Percentiles rank a stretch among this genome's conserved stretches.
Conservation (phyloP, 495 filamentous ascomycete species). For the Penicillium soppii region DNA sequence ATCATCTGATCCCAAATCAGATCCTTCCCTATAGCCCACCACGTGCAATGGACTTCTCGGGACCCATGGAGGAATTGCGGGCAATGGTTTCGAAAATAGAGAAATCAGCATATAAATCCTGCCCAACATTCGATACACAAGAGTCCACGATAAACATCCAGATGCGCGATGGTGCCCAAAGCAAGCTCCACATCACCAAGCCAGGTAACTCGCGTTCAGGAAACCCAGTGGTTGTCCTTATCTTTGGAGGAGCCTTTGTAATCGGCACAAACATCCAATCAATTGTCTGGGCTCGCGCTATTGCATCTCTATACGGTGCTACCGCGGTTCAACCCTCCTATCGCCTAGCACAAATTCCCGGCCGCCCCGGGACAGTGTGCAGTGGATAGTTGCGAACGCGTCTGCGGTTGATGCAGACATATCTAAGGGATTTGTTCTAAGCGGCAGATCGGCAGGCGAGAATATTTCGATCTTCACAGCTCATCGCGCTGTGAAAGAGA, state of each 20-base stretch:
- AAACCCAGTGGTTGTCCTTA: constrained; percentile 41
- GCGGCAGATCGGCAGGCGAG: constrained; percentile 49
- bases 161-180: constrained; percentile 39
- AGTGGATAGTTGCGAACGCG: constrained; percentile 47
- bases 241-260: constrained; percentile 45
- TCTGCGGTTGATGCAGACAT: constrained; percentile 7
- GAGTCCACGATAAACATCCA: constrained; percentile 34
- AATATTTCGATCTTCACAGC: constrained; percentile 43
- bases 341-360: constrained; percentile 49
- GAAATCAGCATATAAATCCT: constrained; percentile 5
- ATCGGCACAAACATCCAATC: constrained; percentile 34
- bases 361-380: constrained; percentile 43
- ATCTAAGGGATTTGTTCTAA: constrained; percentile 47
- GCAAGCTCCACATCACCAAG: constrained; percentile 34
- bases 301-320: constrained; percentile 26
- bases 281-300: constrained; percentile 27
- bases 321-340: constrained; percentile 41
- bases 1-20: constrained; percentile 6
- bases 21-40: constrained; percentile 27
- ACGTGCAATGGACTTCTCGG: constrained; percentile 8
- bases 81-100: neutral
- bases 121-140: constrained; percentile 16
- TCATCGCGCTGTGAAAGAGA: constrained; percentile 41
- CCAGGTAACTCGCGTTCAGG: constrained; percentile 23
- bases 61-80: neutral